Evolutionary conservation across 352 stramenopile species (phyloP), one percentile per base, ranked within the genome.

Genomic region (Globisporangium ultimum): DNA sequence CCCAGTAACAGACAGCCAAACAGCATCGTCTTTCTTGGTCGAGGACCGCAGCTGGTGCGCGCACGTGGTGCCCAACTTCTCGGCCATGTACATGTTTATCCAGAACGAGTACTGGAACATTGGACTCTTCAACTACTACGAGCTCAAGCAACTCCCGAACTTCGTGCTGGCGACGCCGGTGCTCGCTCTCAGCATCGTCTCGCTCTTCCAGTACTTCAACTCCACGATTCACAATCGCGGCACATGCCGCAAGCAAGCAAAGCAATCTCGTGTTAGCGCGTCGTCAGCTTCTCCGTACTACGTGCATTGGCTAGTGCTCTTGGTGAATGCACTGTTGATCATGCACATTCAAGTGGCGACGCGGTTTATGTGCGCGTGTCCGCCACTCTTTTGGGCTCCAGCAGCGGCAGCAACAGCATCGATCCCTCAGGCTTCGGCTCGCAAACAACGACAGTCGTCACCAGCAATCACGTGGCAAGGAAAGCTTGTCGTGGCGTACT

Each of bases 31-130:
- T n/a, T n/a, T n/a, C n/a, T 22, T 38, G 18, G 13, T 13, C 10
- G 13, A 60, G 4, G 77, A 91, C 47, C 84, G 84, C 17, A 78
- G 71, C 41, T 96, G 88, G 87, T 96, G 88, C 52, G 47, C 42
- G 1, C 49, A 75, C 3, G 70, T 72, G 9, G 15, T 95, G 11
- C 85, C 84, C 34, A 95, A 91, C 57, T 71, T 89, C 50, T 84
- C 79, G 40, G 82, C 90, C 46, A 87, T 98, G 66, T 99, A 99
- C 80, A 81, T 84, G 64, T 93, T 97, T 61, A 89, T 98, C 58
- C 96, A 98, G 82, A 74, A 75, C 32, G 89, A 97, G 71, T 97
- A 98, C 73, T 98, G 96, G 95, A 96, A 98, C 68, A 86, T 98
- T 28, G 96, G 94, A 2, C 74, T 97, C 12, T 86, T 98, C 40